These are phyloP conservation scores for Misopates orontium DNA, from an alignment of 257 asterid species.

Conservation along the genomic window DNA sequence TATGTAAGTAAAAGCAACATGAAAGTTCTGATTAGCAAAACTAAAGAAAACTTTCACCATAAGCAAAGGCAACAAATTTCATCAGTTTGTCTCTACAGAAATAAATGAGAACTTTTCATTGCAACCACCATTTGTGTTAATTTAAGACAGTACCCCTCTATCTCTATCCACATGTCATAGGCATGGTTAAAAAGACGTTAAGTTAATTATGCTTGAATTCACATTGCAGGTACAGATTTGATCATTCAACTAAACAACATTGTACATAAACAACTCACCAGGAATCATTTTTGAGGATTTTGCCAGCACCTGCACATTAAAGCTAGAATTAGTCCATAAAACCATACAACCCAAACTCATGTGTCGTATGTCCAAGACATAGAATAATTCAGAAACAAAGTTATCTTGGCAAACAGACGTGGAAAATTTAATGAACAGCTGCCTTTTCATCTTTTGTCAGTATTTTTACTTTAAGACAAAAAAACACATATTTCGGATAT, in stretches of 20 bases:
- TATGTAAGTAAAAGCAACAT: neutral
- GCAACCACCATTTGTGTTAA: neutral
- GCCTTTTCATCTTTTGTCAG: neutral
- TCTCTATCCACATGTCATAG: constrained; percentile 1
- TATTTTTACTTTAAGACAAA: neutral
- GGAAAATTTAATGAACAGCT: neutral
- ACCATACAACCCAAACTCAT: neutral
- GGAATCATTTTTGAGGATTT: constrained; percentile 95
- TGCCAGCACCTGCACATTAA: constrained; percentile 73
- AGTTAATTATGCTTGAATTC: neutral
- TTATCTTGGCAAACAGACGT: neutral
- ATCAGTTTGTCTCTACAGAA: constrained; percentile 11
- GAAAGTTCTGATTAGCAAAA: no score
- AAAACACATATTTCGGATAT: neutral
- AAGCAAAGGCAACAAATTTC: neutral
- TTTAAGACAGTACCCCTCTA: neutral
- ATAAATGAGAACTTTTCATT: constrained; percentile 5
- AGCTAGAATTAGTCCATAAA: constrained; percentile 29
- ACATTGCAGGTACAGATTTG: neutral
- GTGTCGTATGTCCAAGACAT: neutral
- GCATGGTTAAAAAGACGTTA: neutral
- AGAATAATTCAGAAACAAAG: neutral
- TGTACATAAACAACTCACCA: constrained; percentile 51
- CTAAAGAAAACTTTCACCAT: neutral
- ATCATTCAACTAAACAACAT: neutral